A percentile compares a stretch with the other conserved stretches of the same genome.
Conservation (phyloP, 179 eudicot species). For the Sideroxylon spinosum region DNA sequence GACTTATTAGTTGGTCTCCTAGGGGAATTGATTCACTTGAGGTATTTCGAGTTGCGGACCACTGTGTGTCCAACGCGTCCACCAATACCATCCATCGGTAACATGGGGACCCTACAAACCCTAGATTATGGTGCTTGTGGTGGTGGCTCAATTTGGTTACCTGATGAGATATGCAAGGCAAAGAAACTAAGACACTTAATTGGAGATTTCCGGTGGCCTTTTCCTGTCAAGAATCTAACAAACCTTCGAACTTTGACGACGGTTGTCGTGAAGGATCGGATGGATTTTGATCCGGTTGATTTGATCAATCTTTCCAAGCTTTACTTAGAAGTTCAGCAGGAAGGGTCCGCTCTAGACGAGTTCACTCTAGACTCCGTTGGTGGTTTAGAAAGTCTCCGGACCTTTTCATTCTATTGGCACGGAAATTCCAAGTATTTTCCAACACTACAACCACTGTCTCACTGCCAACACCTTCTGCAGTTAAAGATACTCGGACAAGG, state of each 20-base stretch:
- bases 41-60: not conserved
- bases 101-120: not conserved
- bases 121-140: not conserved
- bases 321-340: not conserved
- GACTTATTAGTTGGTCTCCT: not conserved
- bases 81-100: not conserved
- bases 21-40: not conserved
- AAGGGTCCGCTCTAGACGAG: not conserved
- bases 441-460: not conserved
- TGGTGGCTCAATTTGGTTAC: too few species aligned
- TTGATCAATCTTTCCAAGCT: not conserved
- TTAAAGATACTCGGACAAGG: not conserved
- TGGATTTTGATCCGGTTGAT: not conserved
- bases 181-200: not conserved
- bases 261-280: not conserved
- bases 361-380: not conserved
- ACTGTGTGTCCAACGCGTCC: not conserved
- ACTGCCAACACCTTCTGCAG: not conserved
- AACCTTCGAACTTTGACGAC: not conserved
- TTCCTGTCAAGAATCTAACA: not conserved
- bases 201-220: not conserved
- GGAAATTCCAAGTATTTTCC: not conserved
- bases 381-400: not conserved
- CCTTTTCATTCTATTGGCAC: not conserved
- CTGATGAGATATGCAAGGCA: not conserved